phyloP scores from a whole-genome alignment of 805 yeast genomes.

The Wickerhamomyces xylosicus region DNA sequence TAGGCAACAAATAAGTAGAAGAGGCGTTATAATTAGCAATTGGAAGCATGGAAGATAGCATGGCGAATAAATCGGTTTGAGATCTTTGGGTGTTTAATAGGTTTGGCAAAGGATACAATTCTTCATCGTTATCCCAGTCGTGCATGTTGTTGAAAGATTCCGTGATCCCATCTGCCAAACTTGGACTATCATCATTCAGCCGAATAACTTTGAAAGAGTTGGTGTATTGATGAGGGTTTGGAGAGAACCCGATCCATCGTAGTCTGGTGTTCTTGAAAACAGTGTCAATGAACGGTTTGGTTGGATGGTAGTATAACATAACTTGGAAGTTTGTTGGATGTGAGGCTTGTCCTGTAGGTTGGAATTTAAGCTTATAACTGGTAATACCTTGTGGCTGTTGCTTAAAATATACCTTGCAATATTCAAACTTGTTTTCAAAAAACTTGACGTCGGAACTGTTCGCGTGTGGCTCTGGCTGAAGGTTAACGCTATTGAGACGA shows the following conservation, averaged over 20 bases:
- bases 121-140: background rate
- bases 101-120: constrained; percentile 1
- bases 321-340: constrained; percentile 15
- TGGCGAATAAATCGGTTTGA: background rate
- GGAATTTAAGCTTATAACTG: constrained; percentile 22
- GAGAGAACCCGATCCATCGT: constrained; percentile 31
- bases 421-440: constrained; percentile 18
- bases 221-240: constrained; percentile 25
- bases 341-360: constrained; percentile 10
- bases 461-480: constrained; percentile 1
- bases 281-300: constrained; percentile 24
- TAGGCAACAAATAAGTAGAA: constrained; percentile 11
- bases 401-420: constrained; percentile 22
- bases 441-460: background rate
- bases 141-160: background rate
- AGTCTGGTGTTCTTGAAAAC: constrained; percentile 20
- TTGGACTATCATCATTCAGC: constrained; percentile 23
- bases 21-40: background rate
- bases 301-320: constrained; percentile 21
- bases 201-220: constrained; percentile 23
- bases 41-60: background rate
- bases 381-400: constrained; percentile 15
- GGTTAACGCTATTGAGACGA: too few species aligned
- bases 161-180: constrained; percentile 15
- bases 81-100: background rate